Base-by-base conservation (phyloP, 495 filamentous ascomycete species). In the Annulohypoxylon stygium region DNA sequence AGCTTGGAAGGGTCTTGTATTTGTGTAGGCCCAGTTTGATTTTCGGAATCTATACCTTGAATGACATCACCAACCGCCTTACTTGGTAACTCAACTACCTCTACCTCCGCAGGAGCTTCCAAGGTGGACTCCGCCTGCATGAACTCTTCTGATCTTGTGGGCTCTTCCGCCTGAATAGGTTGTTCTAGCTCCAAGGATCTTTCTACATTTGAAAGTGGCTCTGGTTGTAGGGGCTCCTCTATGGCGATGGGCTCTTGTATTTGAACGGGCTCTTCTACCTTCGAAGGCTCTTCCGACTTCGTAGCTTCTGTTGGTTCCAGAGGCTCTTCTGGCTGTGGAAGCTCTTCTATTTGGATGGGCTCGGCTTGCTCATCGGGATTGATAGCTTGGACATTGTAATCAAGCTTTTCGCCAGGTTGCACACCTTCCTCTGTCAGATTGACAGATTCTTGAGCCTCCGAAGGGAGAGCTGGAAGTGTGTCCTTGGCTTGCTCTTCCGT, bases 1-100 rank as follows among this genome's bases (percentile, higher is more conserved):
- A 20, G 43, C 16, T 47, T 47, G 12, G 43, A 47, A 47, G 20
- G 67, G 58, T 70, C 67, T 14, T 74, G 62, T 48, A 39, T 12
- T 54, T 30, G 50, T 33, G 7, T 54, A 33, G 23, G 25, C 5
- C 25, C 50, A 54, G 12, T 26, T 54, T 54, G 50, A 26, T n/a
- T 25, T 54, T 33, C 50, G 14, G 25, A 54, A 26, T 54, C 25
- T 25, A 54, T n/a, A 54, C 11, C 23, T 26, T 54, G 23, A 33
- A 33, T 54, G 50, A 54, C 25, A 54, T 54, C 25, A 33, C 12
- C 50, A 33, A 14, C 12, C 50, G 50, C n/a, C 25, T 54, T 26
- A 54, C 12, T 54, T 54, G 25, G 25, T 26, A 54, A 26, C 4
- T 25, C 48, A 25, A 26, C 18, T 10, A 26, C 48, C 10, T 51